phyloP scores from a whole-genome alignment of 257 asterid species.

The Jacaranda mimosifolia region DNA sequence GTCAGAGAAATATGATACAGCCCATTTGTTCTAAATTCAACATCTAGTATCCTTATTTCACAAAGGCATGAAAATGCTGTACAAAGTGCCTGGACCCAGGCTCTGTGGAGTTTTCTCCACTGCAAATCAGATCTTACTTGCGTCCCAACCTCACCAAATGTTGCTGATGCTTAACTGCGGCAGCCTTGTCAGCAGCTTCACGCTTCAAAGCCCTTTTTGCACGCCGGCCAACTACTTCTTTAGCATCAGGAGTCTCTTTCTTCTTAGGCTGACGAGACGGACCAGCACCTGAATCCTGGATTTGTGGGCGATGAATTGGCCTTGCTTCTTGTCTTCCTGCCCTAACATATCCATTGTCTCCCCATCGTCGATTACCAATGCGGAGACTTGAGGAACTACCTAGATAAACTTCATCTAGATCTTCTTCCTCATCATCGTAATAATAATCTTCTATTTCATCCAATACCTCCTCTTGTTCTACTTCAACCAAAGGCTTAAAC shows the following conservation, averaged over 20 bases:
- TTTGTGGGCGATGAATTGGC: slow-evolving; percentile 48
- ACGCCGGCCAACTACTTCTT: slow-evolving; percentile 75
- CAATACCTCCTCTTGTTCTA: slow-evolving; percentile 59
- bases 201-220: slow-evolving; percentile 84
- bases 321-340: slow-evolving; percentile 89
- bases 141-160: slow-evolving; percentile 70
- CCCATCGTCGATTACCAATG: slow-evolving; percentile 86
- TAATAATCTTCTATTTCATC: slow-evolving; percentile 61
- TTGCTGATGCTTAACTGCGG: slow-evolving; percentile 74
- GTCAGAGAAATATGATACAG: slow-evolving; percentile 6
- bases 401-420: slow-evolving; percentile 58
- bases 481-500: slow-evolving; percentile 77
- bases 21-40: slow-evolving; percentile 10
- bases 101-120: slow-evolving; percentile 5
- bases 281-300: slow-evolving; percentile 56
- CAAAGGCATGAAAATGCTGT: background rate
- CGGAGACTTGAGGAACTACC: slow-evolving; percentile 62
- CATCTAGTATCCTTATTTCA: slow-evolving; percentile 26
- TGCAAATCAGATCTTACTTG: slow-evolving; percentile 13
- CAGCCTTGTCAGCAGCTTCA: slow-evolving; percentile 82
- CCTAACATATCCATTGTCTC: slow-evolving; percentile 82
- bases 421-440: slow-evolving; percentile 64
- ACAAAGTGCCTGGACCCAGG: slow-evolving; percentile 22
- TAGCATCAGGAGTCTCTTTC: slow-evolving; percentile 57
- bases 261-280: slow-evolving; percentile 74